Conservation (phyloP, 257 asterid genomes). For the Nicotiana knightiana region DNA sequence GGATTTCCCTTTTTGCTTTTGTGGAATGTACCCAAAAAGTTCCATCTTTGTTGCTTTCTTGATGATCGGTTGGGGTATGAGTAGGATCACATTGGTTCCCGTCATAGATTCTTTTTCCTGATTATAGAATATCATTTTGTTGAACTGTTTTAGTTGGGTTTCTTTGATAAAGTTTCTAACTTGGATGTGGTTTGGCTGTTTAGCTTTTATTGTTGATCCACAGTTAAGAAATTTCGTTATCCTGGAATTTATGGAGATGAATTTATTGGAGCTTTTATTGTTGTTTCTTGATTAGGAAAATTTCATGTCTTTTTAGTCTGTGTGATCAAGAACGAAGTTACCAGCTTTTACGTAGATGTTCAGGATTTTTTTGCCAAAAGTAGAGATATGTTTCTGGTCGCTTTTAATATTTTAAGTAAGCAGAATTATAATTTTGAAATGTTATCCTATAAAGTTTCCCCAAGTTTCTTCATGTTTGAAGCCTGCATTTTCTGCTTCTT, state of each 20-base stretch:
- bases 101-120: not conserved
- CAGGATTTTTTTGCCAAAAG: not conserved
- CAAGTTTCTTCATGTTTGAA: not conserved
- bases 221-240: not conserved
- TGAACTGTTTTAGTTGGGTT: too few species aligned
- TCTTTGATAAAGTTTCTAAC: too few species aligned
- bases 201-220: not conserved
- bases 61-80: not conserved
- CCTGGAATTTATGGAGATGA: too few species aligned
- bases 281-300: not conserved
- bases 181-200: too few species aligned
- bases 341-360: not conserved
- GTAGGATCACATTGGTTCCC: not conserved
- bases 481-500: not conserved
- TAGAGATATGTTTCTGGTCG: not conserved
- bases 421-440: not conserved
- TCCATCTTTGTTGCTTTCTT: not conserved
- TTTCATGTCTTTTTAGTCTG: too few species aligned
- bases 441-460: not conserved
- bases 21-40: not conserved
- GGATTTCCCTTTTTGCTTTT: not conserved
- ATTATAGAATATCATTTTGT: too few species aligned
- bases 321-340: not conserved
- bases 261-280: not conserved
- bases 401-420: not conserved